Evolutionary conservation across 2,329 filamentous ascomycete species (phyloP).

Genomic region (Dactylellina parvicollis): DNA sequence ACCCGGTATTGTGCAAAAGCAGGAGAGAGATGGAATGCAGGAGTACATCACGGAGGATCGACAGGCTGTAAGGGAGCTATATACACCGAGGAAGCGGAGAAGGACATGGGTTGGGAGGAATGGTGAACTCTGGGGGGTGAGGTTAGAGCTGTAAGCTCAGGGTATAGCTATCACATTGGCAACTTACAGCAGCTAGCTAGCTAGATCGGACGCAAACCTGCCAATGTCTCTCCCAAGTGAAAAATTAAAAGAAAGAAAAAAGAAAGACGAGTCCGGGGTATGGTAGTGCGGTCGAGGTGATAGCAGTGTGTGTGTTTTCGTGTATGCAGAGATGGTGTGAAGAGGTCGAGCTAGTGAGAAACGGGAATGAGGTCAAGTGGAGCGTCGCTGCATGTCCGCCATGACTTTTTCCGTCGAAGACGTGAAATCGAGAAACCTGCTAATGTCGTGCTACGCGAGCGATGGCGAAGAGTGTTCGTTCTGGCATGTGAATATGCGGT

Average conservation of each 20-base stretch:
- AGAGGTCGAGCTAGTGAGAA: slow-evolving; percentile 33
- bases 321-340: not conserved
- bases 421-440: not conserved
- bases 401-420: not conserved
- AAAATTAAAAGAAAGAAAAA: not conserved
- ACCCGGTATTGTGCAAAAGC: not conserved
- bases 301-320: not conserved
- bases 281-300: slow-evolving; percentile 5
- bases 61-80: slow-evolving; percentile 28
- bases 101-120: not conserved
- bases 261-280: slow-evolving; percentile 24
- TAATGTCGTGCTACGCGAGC: slow-evolving; percentile 17
- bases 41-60: not conserved
- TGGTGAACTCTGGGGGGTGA: not conserved
- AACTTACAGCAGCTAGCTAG: slow-evolving; percentile 1
- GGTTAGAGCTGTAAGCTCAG: slow-evolving; percentile 5
- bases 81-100: slow-evolving; percentile 13
- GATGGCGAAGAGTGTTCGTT: slow-evolving; percentile 7
- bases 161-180: slow-evolving; percentile 24
- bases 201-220: not conserved
- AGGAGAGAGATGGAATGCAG: not conserved
- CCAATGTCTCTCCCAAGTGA: not conserved
- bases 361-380: slow-evolving; percentile 53
- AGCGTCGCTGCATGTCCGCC: slow-evolving; percentile 36
- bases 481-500: slow-evolving; percentile 40